Percentiles rank a stretch among this genome's conserved stretches.
phyloP scores from a whole-genome alignment of 345 rosid species.

The Moricandia arvensis region DNA sequence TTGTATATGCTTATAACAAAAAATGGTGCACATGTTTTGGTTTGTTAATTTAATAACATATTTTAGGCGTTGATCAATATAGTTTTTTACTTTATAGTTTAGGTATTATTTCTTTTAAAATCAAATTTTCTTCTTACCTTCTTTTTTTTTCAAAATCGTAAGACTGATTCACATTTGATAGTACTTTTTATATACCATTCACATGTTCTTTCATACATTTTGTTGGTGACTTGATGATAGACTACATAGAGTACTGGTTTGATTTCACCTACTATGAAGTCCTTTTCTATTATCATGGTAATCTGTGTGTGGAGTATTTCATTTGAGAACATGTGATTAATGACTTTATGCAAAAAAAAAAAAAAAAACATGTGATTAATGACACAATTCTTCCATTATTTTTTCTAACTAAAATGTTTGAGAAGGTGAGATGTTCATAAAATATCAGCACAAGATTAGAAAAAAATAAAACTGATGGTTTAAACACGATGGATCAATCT shows the following conservation, averaged over 20 bases:
- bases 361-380: slow-evolving; percentile 2
- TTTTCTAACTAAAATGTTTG: not conserved
- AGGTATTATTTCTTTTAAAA: too few species aligned
- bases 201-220: slow-evolving; percentile 1
- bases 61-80: too few species aligned
- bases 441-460: not conserved
- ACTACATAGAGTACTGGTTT: not conserved
- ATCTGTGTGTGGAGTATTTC: slow-evolving; percentile 3
- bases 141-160: too few species aligned
- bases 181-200: not conserved
- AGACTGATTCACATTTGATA: too few species aligned
- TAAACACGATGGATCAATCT: not conserved
- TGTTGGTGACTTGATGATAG: not conserved
- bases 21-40: too few species aligned
- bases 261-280: slow-evolving; percentile 13
- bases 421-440: not conserved
- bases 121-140: too few species aligned
- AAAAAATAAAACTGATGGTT: not conserved
- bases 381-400: not conserved
- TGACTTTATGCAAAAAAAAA: too few species aligned
- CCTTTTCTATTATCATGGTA: too few species aligned
- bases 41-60: too few species aligned
- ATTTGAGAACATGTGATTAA: not conserved
- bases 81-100: too few species aligned
- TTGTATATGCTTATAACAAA: too few species aligned